A percentile compares a stretch with the other conserved stretches of the same genome.
phyloP scores from a whole-genome alignment of 768 basidiomycete species.

The Russula foetens region DNA sequence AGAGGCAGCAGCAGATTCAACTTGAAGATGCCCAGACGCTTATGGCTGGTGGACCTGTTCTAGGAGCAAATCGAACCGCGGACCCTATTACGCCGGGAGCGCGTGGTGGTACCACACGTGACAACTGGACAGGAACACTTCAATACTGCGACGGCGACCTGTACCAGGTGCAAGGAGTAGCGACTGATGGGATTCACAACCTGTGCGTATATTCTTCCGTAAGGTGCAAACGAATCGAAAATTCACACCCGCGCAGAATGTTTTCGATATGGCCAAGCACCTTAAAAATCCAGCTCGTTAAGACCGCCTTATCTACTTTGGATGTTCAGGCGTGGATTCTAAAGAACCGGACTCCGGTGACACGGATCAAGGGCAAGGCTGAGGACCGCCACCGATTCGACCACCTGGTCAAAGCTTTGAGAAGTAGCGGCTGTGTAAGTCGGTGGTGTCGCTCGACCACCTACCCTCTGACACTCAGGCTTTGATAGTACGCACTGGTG shows the following conservation, averaged over 20 bases:
- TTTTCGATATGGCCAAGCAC: background rate
- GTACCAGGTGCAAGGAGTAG: no score
- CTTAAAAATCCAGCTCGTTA: background rate
- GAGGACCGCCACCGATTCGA: background rate
- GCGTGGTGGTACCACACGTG: no score
- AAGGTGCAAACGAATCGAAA: no score
- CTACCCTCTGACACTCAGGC: background rate
- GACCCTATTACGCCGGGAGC: no score
- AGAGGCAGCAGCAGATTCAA: no score
- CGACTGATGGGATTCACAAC: background rate
- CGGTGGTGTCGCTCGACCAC: background rate
- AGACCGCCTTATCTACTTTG: background rate
- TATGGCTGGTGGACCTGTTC: no score
- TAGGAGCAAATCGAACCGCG: no score
- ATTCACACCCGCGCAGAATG: background rate
- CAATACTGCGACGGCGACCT: no score
- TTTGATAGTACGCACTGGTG: background rate
- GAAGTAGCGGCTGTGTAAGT: background rate
- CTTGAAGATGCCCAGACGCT: no score
- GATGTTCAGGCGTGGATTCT: conserved; percentile 7
- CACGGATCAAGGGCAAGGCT: background rate
- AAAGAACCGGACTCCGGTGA: background rate
- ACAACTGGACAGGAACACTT: no score
- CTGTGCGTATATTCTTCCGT: background rate
- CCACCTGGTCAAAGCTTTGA: background rate